phyloP scores from a whole-genome alignment of 306 rosid species.

The Inga leiocalycina region DNA sequence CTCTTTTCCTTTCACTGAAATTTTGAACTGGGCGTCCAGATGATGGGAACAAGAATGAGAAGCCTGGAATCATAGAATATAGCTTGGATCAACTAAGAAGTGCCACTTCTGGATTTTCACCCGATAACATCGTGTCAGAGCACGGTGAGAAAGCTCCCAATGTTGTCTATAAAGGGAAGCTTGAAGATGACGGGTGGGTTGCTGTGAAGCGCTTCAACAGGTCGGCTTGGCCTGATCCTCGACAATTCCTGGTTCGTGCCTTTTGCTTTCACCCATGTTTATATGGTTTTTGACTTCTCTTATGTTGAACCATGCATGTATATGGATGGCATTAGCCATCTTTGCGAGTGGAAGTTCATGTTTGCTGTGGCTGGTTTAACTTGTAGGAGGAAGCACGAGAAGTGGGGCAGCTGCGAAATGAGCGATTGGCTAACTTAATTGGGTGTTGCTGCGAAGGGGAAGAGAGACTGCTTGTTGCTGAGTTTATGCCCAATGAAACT shows the following conservation, averaged over 20 bases:
- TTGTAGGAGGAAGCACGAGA: conserved; percentile 86
- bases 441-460: conserved; percentile 96
- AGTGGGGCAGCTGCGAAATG: conserved; percentile 82
- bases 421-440: conserved; percentile 79
- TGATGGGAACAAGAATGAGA: conserved; percentile 57
- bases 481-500: conserved; percentile 97
- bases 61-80: conserved; percentile 73
- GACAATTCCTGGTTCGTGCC: conserved; percentile 81
- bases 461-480: conserved; percentile 90
- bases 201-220: conserved; percentile 96
- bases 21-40: conserved; percentile 49
- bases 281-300: neutral
- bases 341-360: conserved; percentile 23
- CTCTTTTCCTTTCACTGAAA: neutral
- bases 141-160: conserved; percentile 99
- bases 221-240: conserved; percentile 98
- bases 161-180: conserved; percentile 82
- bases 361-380: conserved; percentile 29
- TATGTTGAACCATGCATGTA: conserved; percentile 1
- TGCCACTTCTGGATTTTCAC: conserved; percentile 87
- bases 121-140: conserved; percentile 91
- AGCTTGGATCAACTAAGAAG: conserved; percentile 74
- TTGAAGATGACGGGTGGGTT: conserved; percentile 68
- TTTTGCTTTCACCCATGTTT: conserved; percentile 28
- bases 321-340: neutral